Base-by-base conservation (phyloP, 169 alveolate species). In the Plasmodium knowlesi region DNA sequence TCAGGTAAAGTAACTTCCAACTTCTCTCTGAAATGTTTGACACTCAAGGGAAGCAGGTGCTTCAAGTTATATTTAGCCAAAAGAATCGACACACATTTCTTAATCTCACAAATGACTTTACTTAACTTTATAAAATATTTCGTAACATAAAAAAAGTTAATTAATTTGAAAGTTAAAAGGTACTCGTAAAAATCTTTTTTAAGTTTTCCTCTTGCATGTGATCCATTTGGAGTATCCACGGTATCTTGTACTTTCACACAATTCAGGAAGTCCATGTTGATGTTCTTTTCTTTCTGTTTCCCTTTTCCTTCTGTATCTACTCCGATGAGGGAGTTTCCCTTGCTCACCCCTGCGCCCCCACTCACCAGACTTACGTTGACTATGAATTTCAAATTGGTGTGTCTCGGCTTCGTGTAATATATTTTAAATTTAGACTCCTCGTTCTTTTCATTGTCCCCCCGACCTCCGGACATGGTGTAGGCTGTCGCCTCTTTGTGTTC, bases 81-180 rank as follows among this genome's bases (percentile, higher is more conserved):
- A 8, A 88, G 71, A 6, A 37, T 2, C n/a, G 9, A 79, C 32
- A 79, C 50, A 79, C 73, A 78, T 71, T 88, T 88, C 50, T 67
- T 57, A 2, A 88, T 88, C 71, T 88, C 94, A 61, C 94, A 88
- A 61, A 88, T 88, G 14, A 88, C 41, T 88, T 88, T 88, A 19
- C 94, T 88, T 71, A 88, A 79, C 39, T 79, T 88, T 2, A 88
- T 88, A 88, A 88, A 88, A 79, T 88, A 88, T 67, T 79, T 88
- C 25, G 94, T 88, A 19, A 88, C 50, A 67, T 79, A 12, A 88
- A 88, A 88, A 67, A 88, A 79, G 41, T 67, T 88, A 22, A 88
- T 30, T 9, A 16, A 61, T 54, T 88, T 85, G 79, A 88, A 57
- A 16, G 43, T 53, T 79, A 88, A 43, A 22, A 80, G 53, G 67